These are phyloP conservation scores for Elsinoe perseae DNA, from an alignment of 2,329 filamentous ascomycete genomes.

Conservation along the genomic window DNA sequence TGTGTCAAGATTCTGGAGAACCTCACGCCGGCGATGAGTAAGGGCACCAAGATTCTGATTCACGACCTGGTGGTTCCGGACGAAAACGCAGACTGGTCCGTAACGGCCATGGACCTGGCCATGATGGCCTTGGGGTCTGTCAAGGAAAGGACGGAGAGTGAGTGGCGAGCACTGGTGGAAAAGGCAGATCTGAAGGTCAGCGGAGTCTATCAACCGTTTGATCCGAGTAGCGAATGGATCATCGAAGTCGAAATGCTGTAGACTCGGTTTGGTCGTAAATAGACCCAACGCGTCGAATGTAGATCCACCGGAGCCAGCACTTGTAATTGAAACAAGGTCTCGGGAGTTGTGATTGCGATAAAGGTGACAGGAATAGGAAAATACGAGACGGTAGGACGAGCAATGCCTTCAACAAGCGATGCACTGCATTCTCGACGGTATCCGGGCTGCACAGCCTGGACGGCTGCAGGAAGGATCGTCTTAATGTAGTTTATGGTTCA, in stretches of 20 bases:
- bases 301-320: neutral
- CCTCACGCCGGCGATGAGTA: slow-evolving; percentile 22
- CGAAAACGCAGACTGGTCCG: neutral
- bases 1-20: slow-evolving; percentile 20
- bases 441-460: no score
- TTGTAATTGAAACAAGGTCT: neutral
- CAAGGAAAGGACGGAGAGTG: slow-evolving; percentile 12
- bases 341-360: neutral
- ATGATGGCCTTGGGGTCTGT: slow-evolving; percentile 14
- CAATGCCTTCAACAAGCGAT: neutral
- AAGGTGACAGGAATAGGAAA: neutral
- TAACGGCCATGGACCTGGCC: slow-evolving; percentile 7
- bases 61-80: slow-evolving; percentile 24
- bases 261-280: neutral
- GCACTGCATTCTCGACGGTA: neutral
- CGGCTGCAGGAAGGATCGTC: no score
- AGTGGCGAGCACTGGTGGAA: neutral
- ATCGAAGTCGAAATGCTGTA: slow-evolving; percentile 6
- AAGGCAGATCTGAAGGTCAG: slow-evolving; percentile 11
- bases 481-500: neutral
- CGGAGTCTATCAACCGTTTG: neutral
- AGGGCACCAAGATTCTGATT: slow-evolving; percentile 23
- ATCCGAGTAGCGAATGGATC: slow-evolving; percentile 12
- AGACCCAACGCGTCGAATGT: neutral
- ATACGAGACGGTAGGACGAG: neutral